Base-by-base conservation (phyloP, 495 filamentous ascomycete species). In the Podospora conica region DNA sequence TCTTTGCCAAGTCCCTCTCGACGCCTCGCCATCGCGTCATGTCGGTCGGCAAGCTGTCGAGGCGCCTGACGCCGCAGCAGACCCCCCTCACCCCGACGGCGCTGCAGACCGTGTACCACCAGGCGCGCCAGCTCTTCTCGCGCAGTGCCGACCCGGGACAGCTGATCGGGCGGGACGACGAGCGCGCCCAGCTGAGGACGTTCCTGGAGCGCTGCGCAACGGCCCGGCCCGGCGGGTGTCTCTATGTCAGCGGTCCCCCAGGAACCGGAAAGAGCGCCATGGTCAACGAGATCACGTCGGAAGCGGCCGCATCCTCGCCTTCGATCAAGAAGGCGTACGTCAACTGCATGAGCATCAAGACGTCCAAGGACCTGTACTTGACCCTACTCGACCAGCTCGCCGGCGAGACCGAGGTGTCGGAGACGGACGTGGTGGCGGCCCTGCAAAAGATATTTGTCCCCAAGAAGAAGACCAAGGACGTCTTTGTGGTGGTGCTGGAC, bases 231-330 rank as follows among this genome's bases (percentile, higher is more conserved):
- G 89, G 90, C 58, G 91, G 92, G n/a, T 96, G 93, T 73, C 82
- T 96, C 48, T 99, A 99, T 73, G 87, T 99, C 69, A 97, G 92
- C 69, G 95, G 95, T 0, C 95, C 95, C 28, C 95, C 95, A 2
- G 95, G 95, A 1, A 98, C 96, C 5, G 95, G 95, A 8, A 99
- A 99, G 77, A 97, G 93, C 75, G 96, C 95, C 4, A 85, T 97
- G 77, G 86, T 97, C 60, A 85, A 87, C 63, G 90, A 96, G 70
- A 84, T 97, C 28, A 90, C 88, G 60, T 78, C 83, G 53, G 81
- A 87, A 31, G 68, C 88, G 23, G 77, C 66, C 3, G 76, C 81
- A 20, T 79, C 84, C 75, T 53, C 77, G 69, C 2, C 71, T 5
- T 74, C 76, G 11, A 77, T 92, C 59, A 88, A 86, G 71, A 86